Conservation (phyloP, 345 rosid species). For the Diplotaxis tenuifolia region DNA sequence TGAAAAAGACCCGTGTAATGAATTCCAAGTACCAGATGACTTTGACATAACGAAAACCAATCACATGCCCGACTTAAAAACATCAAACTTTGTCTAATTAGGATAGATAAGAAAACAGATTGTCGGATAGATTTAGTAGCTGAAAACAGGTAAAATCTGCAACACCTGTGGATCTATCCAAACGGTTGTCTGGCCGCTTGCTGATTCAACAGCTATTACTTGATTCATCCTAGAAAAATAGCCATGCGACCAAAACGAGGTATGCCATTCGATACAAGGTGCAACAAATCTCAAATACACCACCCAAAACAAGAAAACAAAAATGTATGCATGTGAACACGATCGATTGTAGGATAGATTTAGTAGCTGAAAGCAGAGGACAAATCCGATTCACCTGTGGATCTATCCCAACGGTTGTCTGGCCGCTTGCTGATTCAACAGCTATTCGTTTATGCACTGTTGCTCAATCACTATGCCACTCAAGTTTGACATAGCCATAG, state of each 20-base stretch:
- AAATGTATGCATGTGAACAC: not conserved
- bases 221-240: slow-evolving; percentile 9
- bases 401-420: no score
- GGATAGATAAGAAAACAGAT: not conserved
- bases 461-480: slow-evolving; percentile 10
- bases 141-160: not conserved
- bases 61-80: no score
- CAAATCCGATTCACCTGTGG: slow-evolving; percentile 25
- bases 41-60: no score
- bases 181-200: slow-evolving; percentile 40
- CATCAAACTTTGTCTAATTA: not conserved
- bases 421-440: slow-evolving; percentile 32
- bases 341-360: slow-evolving; percentile 10
- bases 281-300: not conserved
- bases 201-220: slow-evolving; percentile 19
- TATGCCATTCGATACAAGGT: not conserved
- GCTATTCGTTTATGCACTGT: slow-evolving; percentile 22
- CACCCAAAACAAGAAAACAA: not conserved
- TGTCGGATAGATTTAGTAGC: slow-evolving; percentile 36
- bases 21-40: no score
- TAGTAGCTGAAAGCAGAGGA: no score
- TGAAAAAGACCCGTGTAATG: no score
- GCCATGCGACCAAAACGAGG: not conserved
- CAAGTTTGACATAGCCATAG: not conserved
- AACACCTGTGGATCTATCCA: slow-evolving; percentile 35